Evolutionary conservation across 768 basidiomycete genomes (phyloP).

Genomic region (Cystofilobasidium capitatum): DNA sequence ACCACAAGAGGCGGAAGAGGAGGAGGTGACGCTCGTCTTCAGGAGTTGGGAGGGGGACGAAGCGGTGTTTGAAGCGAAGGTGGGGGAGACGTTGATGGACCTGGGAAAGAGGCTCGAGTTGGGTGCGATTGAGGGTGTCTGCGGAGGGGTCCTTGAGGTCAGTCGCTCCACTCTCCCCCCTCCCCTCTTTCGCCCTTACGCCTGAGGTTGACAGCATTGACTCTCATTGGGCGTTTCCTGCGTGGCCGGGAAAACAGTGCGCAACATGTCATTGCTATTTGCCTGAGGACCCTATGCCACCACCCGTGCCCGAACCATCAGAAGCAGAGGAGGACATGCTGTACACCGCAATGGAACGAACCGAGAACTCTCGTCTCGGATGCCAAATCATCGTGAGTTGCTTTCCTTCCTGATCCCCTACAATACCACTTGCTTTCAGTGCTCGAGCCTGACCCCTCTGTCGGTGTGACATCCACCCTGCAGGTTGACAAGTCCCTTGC

Average conservation of each 20-base stretch:
- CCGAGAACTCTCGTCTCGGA: constrained; percentile 6
- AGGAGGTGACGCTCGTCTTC: constrained; percentile 17
- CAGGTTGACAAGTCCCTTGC: constrained; percentile 11
- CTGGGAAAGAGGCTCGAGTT: constrained; percentile 23
- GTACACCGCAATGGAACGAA: constrained; percentile 16
- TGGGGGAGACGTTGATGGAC: constrained; percentile 26
- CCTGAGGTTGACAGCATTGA: background rate
- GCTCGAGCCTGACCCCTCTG: background rate
- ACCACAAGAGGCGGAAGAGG: background rate
- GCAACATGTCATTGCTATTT: constrained; percentile 21
- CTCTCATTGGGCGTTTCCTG: background rate
- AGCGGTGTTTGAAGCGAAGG: background rate
- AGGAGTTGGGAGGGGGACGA: constrained; percentile 25
- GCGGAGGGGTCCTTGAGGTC: constrained; percentile 24
- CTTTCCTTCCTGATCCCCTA: background rate
- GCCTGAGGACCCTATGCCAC: constrained; percentile 1
- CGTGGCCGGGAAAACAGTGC: background rate
- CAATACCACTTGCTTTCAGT: background rate
- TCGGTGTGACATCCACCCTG: background rate
- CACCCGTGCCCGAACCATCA: constrained; percentile 1
- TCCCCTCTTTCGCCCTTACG: background rate
- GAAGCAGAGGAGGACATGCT: constrained; percentile 25
- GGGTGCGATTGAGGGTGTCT: constrained; percentile 22
- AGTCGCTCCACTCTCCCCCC: background rate
- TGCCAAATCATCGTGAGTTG: constrained; percentile 21